Evolutionary conservation across 2,329 filamentous ascomycete species (phyloP).

Genomic region (Penicillium crustosum): DNA sequence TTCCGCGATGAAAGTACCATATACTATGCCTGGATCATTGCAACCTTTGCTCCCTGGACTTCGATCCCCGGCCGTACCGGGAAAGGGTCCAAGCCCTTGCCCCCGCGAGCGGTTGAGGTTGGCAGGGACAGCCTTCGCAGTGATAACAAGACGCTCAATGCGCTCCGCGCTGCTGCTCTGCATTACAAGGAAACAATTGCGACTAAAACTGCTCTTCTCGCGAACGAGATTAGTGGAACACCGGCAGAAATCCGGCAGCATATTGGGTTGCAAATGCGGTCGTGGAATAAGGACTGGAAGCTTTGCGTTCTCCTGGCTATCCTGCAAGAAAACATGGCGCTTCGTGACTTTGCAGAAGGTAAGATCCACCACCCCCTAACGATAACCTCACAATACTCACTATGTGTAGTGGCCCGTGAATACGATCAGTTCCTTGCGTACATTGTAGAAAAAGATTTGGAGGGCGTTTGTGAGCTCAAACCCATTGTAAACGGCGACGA

Average conservation of each 20-base stretch:
- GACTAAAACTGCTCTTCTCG: constrained; percentile 51
- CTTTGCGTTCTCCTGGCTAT: constrained; percentile 42
- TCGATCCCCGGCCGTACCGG: constrained; percentile 46
- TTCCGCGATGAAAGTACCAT: constrained; percentile 62
- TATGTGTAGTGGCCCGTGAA: constrained; percentile 44
- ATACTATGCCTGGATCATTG: constrained; percentile 76
- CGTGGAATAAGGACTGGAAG: constrained; percentile 42
- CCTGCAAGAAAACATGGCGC: constrained; percentile 41
- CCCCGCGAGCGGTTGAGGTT: constrained; percentile 62
- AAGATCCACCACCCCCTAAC: constrained; percentile 6
- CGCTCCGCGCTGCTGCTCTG: constrained; percentile 65
- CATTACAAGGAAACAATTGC: constrained; percentile 63
- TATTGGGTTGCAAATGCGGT: constrained; percentile 37
- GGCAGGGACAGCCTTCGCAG: constrained; percentile 76
- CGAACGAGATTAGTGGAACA: constrained; percentile 28
- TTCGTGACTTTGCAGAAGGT: constrained; percentile 34
- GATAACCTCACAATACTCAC: constrained; percentile 9
- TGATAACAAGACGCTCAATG: constrained; percentile 70
- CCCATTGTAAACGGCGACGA: constrained; percentile 72
- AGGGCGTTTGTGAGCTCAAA: constrained; percentile 56
- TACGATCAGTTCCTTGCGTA: constrained; percentile 57
- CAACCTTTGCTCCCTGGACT: constrained; percentile 72
- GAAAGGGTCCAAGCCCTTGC: constrained; percentile 48
- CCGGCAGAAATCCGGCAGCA: constrained; percentile 38
- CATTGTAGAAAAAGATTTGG: constrained; percentile 51